Percentiles rank a stretch among this genome's conserved stretches.
Conservation (phyloP, 306 rosid genomes). For the Crataegus laevigata region DNA sequence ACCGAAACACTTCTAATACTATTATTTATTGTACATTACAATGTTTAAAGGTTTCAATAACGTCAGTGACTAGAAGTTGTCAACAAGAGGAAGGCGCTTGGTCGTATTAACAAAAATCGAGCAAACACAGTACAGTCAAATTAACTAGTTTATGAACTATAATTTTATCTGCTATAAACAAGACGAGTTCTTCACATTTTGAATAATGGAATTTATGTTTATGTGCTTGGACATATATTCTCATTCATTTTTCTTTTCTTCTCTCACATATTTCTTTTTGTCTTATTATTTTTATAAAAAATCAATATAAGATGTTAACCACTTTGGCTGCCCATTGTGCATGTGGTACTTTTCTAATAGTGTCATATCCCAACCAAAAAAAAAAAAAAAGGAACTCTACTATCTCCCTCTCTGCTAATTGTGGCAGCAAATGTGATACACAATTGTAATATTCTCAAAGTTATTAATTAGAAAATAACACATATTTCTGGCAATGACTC, state of each 20-base stretch:
- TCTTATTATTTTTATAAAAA: too few relatives aligned
- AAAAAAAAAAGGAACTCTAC: neutral
- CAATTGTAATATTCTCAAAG: too few relatives aligned
- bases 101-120: too few relatives aligned
- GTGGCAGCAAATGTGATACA: neutral
- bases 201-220: neutral
- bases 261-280: too few relatives aligned
- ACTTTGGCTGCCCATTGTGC: neutral
- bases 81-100: neutral
- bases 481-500: rapidly evolving
- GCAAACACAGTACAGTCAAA: neutral
- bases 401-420: neutral
- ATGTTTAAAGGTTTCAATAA: too few relatives aligned
- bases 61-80: too few relatives aligned
- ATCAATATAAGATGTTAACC: too few relatives aligned
- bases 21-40: too few relatives aligned
- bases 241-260: rapidly evolving
- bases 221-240: neutral
- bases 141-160: neutral
- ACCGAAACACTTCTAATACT: rapidly evolving
- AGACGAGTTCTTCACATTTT: neutral
- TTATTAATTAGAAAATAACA: too few relatives aligned
- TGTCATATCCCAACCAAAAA: neutral
- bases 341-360: neutral
- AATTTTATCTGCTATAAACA: neutral